Percentiles rank a stretch among this genome's conserved stretches.
Conservation (phyloP, 2,329 filamentous ascomycete species). For the Cryphonectria nitschkei region DNA sequence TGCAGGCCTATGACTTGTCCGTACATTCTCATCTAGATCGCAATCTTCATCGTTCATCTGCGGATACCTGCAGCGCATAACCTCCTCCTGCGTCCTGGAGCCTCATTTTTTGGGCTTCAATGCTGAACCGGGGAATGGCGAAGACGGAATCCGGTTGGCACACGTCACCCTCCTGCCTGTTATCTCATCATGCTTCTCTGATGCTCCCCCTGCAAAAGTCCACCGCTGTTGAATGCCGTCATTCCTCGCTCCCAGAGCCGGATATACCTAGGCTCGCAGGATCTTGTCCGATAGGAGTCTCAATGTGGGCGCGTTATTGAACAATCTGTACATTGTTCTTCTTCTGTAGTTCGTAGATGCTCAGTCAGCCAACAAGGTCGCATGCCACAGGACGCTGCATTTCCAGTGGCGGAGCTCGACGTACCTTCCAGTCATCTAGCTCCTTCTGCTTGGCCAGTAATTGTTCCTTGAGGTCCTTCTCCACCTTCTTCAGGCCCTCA, state of each 20-base stretch:
- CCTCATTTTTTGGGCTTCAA: constrained; percentile 20
- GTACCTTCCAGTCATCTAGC: constrained; percentile 97
- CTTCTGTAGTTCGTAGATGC: constrained; percentile 59
- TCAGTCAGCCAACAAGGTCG: constrained; percentile 9
- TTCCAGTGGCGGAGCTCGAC: constrained; percentile 34
- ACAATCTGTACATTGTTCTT: constrained; percentile 90
- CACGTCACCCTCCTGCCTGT: constrained; percentile 8
- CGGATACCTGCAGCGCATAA: constrained; percentile 28
- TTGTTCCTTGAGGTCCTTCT: constrained; percentile 94
- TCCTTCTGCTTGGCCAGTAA: constrained; percentile 95
- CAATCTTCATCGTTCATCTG: constrained; percentile 33
- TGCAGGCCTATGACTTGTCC: constrained; percentile 25
- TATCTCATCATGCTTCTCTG: not conserved
- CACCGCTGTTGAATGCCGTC: not conserved
- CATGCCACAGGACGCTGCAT: constrained; percentile 17
- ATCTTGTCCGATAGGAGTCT: not conserved
- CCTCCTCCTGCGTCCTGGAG: constrained; percentile 24
- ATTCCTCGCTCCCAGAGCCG: not conserved
- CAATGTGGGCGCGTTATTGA: constrained; percentile 50
- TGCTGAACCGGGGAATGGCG: not conserved
- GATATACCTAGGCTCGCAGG: not conserved
- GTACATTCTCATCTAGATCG: constrained; percentile 29
- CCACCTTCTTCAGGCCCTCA: constrained; percentile 89
- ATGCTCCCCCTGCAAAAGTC: not conserved
- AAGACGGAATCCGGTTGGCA: not conserved